These are phyloP conservation scores for Rhodofomes roseus DNA, from an alignment of 1,284 basidiomycete species.

Conservation along the genomic window DNA sequence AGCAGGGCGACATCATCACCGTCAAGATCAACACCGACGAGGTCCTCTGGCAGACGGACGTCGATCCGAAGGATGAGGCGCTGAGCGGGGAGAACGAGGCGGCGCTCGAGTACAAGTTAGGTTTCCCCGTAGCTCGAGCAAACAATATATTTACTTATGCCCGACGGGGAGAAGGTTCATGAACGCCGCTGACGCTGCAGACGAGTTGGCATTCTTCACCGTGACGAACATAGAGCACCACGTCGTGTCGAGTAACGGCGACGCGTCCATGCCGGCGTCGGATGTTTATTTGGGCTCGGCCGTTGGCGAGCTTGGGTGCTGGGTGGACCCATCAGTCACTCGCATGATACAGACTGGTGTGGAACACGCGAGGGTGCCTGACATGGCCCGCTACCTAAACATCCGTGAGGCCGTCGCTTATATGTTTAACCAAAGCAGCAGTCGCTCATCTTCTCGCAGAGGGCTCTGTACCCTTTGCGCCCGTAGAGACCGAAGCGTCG, in stretches of 20 bases:
- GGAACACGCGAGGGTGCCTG: slow-evolving; percentile 66
- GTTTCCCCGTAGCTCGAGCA: neutral
- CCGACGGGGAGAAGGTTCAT: neutral
- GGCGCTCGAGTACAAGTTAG: slow-evolving; percentile 14
- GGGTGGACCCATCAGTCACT: slow-evolving; percentile 73
- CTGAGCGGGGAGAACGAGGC: slow-evolving; percentile 28
- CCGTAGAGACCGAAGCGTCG: neutral
- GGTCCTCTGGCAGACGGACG: slow-evolving; percentile 25
- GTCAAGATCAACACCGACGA: slow-evolving; percentile 63
- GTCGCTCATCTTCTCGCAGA: neutral
- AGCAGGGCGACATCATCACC: slow-evolving; percentile 79
- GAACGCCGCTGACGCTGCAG: slow-evolving; percentile 11
- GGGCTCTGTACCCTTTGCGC: neutral
- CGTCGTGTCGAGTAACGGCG: slow-evolving; percentile 35
- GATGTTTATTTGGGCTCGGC: slow-evolving; percentile 49
- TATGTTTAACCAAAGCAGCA: neutral
- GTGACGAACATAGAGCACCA: slow-evolving; percentile 77
- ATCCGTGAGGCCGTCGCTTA: slow-evolving; percentile 35
- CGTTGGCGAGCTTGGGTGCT: slow-evolving; percentile 79
- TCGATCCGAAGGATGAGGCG: slow-evolving; percentile 21
- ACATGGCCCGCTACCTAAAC: slow-evolving; percentile 53
- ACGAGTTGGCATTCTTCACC: slow-evolving; percentile 68
- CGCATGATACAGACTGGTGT: slow-evolving; percentile 79
- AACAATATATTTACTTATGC: neutral
- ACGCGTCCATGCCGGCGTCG: slow-evolving; percentile 19